A percentile compares a stretch with the other conserved stretches of the same genome.
These are phyloP conservation scores for Oidiodendron maius DNA, from an alignment of 495 filamentous ascomycete species.

Conservation along the genomic window DNA sequence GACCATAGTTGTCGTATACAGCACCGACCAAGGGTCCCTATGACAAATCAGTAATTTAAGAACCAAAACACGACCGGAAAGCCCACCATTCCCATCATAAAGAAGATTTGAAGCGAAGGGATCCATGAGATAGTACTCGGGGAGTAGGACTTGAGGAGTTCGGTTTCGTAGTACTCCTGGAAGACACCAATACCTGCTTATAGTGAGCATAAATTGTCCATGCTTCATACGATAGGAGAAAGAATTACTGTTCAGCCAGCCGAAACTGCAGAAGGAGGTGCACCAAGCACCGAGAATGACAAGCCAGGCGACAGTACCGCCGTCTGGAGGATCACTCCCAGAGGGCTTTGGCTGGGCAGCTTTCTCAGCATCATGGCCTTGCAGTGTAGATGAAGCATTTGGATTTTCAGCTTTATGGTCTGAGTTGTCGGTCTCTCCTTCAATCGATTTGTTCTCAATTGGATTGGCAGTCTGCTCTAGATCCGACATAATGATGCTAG, in stretches of 20 bases:
- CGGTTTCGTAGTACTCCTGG: slow-evolving; percentile 46
- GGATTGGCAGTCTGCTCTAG: too few species aligned
- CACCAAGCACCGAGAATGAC: background rate
- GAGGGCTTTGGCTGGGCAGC: too few species aligned
- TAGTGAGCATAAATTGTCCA: too few species aligned
- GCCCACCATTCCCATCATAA: background rate
- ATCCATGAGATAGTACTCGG: slow-evolving; percentile 53
- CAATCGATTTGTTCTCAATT: too few species aligned
- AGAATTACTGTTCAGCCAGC: background rate
- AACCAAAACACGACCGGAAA: too few species aligned
- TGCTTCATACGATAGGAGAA: background rate
- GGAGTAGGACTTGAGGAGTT: slow-evolving; percentile 40
- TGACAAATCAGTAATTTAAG: too few species aligned
- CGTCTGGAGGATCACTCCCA: too few species aligned
- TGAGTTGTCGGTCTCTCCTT: too few species aligned
- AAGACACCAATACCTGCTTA: slow-evolving; percentile 49
- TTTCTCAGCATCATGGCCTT: too few species aligned
- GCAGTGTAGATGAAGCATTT: too few species aligned
- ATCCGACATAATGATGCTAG: too few species aligned
- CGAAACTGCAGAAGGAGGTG: background rate
- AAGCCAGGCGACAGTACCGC: background rate
- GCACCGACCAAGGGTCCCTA: slow-evolving; percentile 50
- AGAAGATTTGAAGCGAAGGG: slow-evolving; percentile 23
- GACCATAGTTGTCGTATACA: slow-evolving; percentile 68
- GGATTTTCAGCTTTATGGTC: too few species aligned